These are phyloP conservation scores for Populus euphratica DNA, from an alignment of 345 rosid genomes.

Conservation along the genomic window DNA sequence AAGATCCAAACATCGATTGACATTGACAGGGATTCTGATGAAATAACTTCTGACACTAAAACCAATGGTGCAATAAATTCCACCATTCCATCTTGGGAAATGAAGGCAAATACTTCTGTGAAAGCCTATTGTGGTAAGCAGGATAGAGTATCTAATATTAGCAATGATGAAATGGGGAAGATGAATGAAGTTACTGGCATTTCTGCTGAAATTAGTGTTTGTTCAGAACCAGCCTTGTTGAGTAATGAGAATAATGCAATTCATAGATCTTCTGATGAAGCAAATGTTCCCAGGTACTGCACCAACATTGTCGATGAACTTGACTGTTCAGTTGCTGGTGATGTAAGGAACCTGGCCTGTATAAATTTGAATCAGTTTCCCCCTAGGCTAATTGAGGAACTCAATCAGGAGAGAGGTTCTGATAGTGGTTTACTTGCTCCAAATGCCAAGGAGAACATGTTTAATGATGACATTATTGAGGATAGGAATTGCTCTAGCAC, in stretches of 20 bases:
- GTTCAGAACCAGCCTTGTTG: slow-evolving; percentile 13
- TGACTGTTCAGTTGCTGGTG: slow-evolving; percentile 5
- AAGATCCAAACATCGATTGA: slow-evolving; percentile 7
- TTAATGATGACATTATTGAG: neutral
- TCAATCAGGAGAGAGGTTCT: slow-evolving; percentile 15
- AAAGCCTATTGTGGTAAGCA: slow-evolving; percentile 12
- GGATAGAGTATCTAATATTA: slow-evolving; percentile 10
- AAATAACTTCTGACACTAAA: neutral
- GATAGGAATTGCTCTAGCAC: neutral
- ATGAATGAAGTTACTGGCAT: slow-evolving; percentile 9
- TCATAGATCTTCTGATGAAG: slow-evolving; percentile 16
- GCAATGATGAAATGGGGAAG: slow-evolving; percentile 16
- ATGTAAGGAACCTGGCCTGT: slow-evolving; percentile 5
- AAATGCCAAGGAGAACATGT: neutral
- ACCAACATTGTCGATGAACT: neutral
- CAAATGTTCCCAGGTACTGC: slow-evolving; percentile 4
- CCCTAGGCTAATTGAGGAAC: slow-evolving; percentile 17
- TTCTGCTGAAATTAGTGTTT: slow-evolving; percentile 14
- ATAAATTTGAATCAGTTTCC: slow-evolving; percentile 5
- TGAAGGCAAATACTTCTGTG: slow-evolving; percentile 7
- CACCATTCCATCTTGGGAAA: neutral
- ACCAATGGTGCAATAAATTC: slow-evolving; percentile 4
- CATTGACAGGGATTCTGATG: slow-evolving; percentile 10
- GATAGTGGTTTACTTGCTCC: slow-evolving; percentile 6
- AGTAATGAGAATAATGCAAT: slow-evolving; percentile 2